A percentile compares a stretch with the other conserved stretches of the same genome.
Conservation (phyloP, 2,329 filamentous ascomycete species). For the Clathrospora elynae region DNA sequence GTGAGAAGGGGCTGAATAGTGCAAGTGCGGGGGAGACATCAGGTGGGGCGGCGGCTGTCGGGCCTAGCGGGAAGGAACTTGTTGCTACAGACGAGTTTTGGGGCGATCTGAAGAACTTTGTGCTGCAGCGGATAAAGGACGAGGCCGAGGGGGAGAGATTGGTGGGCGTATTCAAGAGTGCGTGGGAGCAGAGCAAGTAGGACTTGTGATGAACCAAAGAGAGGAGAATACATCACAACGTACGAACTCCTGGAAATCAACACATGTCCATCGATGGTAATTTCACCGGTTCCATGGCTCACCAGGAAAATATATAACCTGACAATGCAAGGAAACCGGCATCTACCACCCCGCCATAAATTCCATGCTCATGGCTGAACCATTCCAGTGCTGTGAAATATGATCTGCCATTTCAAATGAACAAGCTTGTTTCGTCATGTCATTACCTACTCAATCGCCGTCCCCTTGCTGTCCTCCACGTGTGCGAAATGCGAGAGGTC, state of each 20-base stretch:
- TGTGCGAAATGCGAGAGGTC: slow-evolving; percentile 23
- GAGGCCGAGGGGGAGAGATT: slow-evolving; percentile 67
- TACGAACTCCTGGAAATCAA: slow-evolving; percentile 17
- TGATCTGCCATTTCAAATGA: slow-evolving; percentile 13
- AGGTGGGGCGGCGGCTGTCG: slow-evolving; percentile 53
- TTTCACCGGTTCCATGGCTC: slow-evolving; percentile 28
- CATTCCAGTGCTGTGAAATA: slow-evolving; percentile 15
- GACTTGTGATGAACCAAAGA: neutral
- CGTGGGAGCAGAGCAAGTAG: slow-evolving; percentile 62
- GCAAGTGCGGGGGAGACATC: slow-evolving; percentile 12
- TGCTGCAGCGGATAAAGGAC: slow-evolving; percentile 79
- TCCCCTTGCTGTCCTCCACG: slow-evolving; percentile 23
- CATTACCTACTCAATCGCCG: slow-evolving; percentile 22
- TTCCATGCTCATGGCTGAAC: slow-evolving; percentile 19
- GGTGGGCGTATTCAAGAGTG: slow-evolving; percentile 69
- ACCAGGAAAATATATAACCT: slow-evolving; percentile 19
- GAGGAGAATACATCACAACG: slow-evolving; percentile 7
- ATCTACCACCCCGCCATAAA: slow-evolving; percentile 12
- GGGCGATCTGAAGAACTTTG: slow-evolving; percentile 79
- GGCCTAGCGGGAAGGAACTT: slow-evolving; percentile 63
- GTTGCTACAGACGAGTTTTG: slow-evolving; percentile 79
- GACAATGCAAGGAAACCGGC: slow-evolving; percentile 19
- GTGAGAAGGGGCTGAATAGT: slow-evolving; percentile 49
- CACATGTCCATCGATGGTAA: slow-evolving; percentile 28
- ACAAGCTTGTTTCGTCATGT: slow-evolving; percentile 26